phyloP scores from a whole-genome alignment of 2,329 filamentous ascomycete genomes.

The Fusarium pininemorale region DNA sequence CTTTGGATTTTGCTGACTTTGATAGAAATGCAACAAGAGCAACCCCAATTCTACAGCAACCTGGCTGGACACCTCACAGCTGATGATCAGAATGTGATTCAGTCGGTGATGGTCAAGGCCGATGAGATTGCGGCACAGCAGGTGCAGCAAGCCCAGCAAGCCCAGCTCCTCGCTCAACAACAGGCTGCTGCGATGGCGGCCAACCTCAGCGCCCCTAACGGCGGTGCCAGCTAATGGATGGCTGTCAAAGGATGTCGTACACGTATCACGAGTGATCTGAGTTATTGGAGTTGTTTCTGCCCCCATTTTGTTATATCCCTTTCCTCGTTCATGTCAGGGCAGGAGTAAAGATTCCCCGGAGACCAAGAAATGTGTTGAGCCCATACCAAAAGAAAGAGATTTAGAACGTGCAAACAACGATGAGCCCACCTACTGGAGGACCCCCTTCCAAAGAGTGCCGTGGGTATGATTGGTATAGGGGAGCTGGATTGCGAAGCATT shows the following conservation, averaged over 20 bases:
- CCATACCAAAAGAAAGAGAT: constrained; percentile 43
- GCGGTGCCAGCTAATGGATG: constrained; percentile 38
- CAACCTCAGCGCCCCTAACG: constrained; percentile 35
- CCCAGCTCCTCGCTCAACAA: constrained; percentile 43
- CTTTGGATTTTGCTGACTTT: constrained; percentile 38
- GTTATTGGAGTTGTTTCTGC: constrained; percentile 39
- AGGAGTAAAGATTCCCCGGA: constrained; percentile 43
- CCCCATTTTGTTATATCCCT: constrained; percentile 43
- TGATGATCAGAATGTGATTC: constrained; percentile 84
- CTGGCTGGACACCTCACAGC: constrained; percentile 80
- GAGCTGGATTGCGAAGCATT: constrained; percentile 7
- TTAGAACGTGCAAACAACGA: constrained; percentile 45
- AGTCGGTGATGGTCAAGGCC: constrained; percentile 76
- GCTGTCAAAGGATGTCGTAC: neutral
- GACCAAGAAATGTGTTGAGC: constrained; percentile 40
- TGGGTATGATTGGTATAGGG: constrained; percentile 37
- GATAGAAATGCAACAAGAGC: constrained; percentile 85
- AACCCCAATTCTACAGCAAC: constrained; percentile 86
- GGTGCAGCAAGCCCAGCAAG: constrained; percentile 42
- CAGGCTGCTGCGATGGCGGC: constrained; percentile 37
- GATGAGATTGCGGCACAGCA: constrained; percentile 53
- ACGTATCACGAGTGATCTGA: constrained; percentile 25
- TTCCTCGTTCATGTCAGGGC: constrained; percentile 40
- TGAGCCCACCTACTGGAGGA: constrained; percentile 38
- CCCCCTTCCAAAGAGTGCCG: constrained; percentile 37